Conservation (phyloP, 2,329 filamentous ascomycete genomes). For the Bipolaris oryzae region DNA sequence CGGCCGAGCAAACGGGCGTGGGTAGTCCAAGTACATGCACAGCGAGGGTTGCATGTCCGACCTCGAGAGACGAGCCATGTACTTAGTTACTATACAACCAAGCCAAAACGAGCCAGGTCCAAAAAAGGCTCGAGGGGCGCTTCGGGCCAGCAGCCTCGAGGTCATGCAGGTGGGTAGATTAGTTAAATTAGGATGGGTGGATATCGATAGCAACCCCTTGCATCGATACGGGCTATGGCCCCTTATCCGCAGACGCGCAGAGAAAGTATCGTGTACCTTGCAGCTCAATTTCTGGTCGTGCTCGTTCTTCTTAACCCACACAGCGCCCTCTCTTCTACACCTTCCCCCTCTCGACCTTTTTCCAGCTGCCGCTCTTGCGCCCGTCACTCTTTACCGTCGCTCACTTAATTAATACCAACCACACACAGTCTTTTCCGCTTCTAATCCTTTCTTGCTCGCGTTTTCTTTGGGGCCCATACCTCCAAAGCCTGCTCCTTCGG, state of each 20-base stretch:
- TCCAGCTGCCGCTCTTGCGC: conserved; percentile 26
- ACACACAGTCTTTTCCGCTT: conserved; percentile 30
- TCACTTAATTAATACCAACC: conserved; percentile 27
- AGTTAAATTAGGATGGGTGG: conserved; percentile 44
- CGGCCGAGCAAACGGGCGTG: conserved; percentile 3
- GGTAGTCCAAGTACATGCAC: neutral
- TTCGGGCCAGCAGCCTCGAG: conserved; percentile 28
- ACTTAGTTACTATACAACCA: conserved; percentile 18
- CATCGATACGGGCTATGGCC: conserved; percentile 29
- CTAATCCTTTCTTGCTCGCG: conserved; percentile 10
- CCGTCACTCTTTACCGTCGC: conserved; percentile 36
- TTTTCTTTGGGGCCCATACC: conserved; percentile 25
- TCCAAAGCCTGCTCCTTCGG: conserved; percentile 17
- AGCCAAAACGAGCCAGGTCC: conserved; percentile 28
- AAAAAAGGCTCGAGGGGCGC: conserved; percentile 35
- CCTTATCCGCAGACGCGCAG: conserved; percentile 33
- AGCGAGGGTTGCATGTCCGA: neutral
- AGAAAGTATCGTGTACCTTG: conserved; percentile 38
- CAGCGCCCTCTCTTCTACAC: conserved; percentile 15
- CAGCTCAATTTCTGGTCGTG: conserved; percentile 26
- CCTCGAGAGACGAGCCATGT: conserved; percentile 17
- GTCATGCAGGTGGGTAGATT: conserved; percentile 44
- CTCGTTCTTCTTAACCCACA: conserved; percentile 26
- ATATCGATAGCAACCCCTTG: conserved; percentile 43
- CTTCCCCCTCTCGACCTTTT: conserved; percentile 30